Percentiles rank a stretch among this genome's conserved stretches.
Conservation (phyloP, 2,329 filamentous ascomycete species). For the Epichloe brachyelytri region DNA sequence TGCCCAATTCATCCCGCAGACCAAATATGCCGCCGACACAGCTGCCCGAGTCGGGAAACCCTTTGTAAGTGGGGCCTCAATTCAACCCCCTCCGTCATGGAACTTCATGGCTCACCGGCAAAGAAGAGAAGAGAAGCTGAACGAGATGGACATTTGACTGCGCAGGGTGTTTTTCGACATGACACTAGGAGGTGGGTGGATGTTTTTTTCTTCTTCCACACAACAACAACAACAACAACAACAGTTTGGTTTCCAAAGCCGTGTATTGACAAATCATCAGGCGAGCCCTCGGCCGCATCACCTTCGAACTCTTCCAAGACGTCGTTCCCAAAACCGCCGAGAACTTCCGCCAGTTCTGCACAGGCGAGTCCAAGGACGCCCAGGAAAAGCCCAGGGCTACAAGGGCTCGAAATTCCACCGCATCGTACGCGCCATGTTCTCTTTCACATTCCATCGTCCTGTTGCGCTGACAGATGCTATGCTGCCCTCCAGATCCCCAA, state of each 20-base stretch:
- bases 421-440: conserved; percentile 46
- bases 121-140: not conserved
- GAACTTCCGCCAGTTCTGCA: conserved; percentile 96
- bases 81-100: not conserved
- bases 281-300: conserved; percentile 79
- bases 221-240: no score
- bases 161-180: conserved; percentile 61
- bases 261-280: conserved; percentile 27
- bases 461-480: not conserved
- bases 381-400: conserved; percentile 74
- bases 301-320: conserved; percentile 81
- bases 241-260: no score
- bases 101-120: not conserved
- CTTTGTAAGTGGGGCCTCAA: conserved; percentile 25
- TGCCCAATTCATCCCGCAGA: not conserved
- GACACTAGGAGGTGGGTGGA: conserved; percentile 56
- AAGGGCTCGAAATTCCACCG: conserved; percentile 91
- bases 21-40: conserved; percentile 29
- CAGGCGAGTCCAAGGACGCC: conserved; percentile 73
- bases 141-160: not conserved
- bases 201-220: not conserved
- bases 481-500: conserved; percentile 57
- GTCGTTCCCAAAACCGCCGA: conserved; percentile 79
- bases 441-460: not conserved
- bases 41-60: conserved; percentile 33